Base-by-base conservation (phyloP, 2,329 filamentous ascomycete genomes). In the Pseudocercospora musae region DNA sequence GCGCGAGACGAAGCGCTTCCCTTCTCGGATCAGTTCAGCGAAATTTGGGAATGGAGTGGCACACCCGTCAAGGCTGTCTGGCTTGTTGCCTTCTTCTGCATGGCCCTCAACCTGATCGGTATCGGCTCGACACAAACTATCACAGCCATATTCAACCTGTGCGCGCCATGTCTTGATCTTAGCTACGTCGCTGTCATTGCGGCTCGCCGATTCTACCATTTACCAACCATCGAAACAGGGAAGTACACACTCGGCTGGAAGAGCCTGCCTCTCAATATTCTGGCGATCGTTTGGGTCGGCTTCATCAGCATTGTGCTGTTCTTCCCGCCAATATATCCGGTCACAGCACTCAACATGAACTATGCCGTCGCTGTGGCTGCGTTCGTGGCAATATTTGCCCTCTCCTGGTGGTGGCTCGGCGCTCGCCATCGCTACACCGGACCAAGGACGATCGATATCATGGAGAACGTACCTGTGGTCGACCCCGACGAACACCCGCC, bases 41-140 rank as follows among this genome's bases (percentile, higher is more conserved):
- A 68, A 54, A 59, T 72, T 84, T 21, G 78, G 84, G 64, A 86
- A 8, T 69, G 75, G 54, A 88, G 85, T 0, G 77, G 82, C 13
- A 88, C 86, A 0, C 86, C 86, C 0, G 78, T 88, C 59, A 84
- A 87, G 63, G 82, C 84, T 1, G 86, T 88, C 59, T 88, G 85
- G 85, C 82, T 87, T 54, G 84, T 87, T 49, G 85, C 87, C 1
- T 68, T 80, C 63, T 85, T 85, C 72, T 86, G 84, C 72, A 76
- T 71, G 67, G 78, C 75, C 56, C 76, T 84, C 23, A 81, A 82
- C 65, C 74, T 82, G 46, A 84, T 85, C 64, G 82, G 79, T 2
- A 79, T 84, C 48, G 82, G 82, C 46, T 79, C 75, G 49, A 80
- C 78, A 3, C 72, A 80, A 56, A 84, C 82, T 5, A 84, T 84